Evolutionary conservation across 768 basidiomycete species (phyloP), one percentile per base, ranked within the genome.

Genomic region (Cyclocybe aegerita): DNA sequence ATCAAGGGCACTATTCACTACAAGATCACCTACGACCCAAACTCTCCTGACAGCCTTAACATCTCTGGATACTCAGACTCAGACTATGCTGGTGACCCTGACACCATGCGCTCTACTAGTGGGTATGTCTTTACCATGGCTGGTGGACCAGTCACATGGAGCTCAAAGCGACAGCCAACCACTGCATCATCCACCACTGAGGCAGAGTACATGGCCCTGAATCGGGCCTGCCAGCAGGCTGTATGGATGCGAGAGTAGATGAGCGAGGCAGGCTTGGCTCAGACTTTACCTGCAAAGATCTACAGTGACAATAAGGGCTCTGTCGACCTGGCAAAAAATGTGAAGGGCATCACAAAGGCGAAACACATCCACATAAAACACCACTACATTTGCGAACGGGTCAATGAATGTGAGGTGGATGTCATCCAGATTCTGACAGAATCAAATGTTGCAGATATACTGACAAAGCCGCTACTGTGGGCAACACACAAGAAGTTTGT

Each of bases 101-200:
- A 66, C 43, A 58, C 55, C 33, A 44, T 60, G 17, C 17, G 57
- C 4, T 69, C 67, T 9, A 60, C 57, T 3, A 55, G 56, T 8
- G 69, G 65, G 10, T 68, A 64, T 44, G 48, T 61, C 10, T 67
- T 60, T 43, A 39, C 56, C 6, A 45, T 65, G 41, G 62, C 52
- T 35, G 62, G 62, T 4, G 62, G 57, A 9, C 50, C 60, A 2
- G 56, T 72, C 4, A 48, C 53, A 1, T 74, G 71, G 72, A 38
- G 39, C 0, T 66, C 64, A 3, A 63, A 65, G 44, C 42, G 56
- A 7, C 73, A 72, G 56, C 7, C 55, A 0, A 60, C 60, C 14
- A 66, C 74, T 56, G 41, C 52, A 35, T 9, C 32, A 17, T 50
- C 42, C 4, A 50, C 34, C 4, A 31, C 49, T 1, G 7, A 50